These are phyloP conservation scores for Eucommia ulmoides DNA, from an alignment of 257 asterid species.

Conservation along the genomic window DNA sequence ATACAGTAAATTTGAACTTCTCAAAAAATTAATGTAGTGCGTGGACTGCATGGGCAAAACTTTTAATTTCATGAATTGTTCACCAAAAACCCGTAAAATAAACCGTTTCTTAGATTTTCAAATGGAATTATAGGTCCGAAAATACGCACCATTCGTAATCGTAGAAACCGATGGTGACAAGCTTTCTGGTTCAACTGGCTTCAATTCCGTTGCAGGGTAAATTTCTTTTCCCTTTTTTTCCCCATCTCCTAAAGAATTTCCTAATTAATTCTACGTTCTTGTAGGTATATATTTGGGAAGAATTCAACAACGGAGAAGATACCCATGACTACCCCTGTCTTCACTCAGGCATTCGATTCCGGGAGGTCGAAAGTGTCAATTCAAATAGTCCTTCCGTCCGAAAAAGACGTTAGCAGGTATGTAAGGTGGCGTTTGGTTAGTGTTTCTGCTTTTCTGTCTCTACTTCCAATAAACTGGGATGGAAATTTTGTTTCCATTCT, in stretches of 20 bases:
- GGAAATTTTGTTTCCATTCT: no score
- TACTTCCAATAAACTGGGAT: no score
- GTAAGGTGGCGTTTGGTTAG: no score
- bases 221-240: not conserved
- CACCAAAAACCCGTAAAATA: no score
- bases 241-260: not conserved
- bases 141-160: constrained; percentile 55
- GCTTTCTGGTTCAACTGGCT: constrained; percentile 66
- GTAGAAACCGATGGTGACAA: constrained; percentile 64
- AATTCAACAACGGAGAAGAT: constrained; percentile 67
- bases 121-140: constrained; percentile 44
- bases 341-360: constrained; percentile 50
- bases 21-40: no score
- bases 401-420: constrained; percentile 66
- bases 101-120: no score
- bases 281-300: constrained; percentile 84
- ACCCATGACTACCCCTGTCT: constrained; percentile 88
- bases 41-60: no score
- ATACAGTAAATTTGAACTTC: no score
- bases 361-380: constrained; percentile 50
- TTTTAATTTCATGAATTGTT: no score
- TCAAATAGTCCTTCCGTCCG: constrained; percentile 79
- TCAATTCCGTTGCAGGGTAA: constrained; percentile 84
- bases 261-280: no score
- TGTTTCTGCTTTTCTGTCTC: no score